A percentile compares a stretch with the other conserved stretches of the same genome.
These are phyloP conservation scores for Quercus aquifolioides DNA, from an alignment of 306 rosid genomes.

Conservation along the genomic window DNA sequence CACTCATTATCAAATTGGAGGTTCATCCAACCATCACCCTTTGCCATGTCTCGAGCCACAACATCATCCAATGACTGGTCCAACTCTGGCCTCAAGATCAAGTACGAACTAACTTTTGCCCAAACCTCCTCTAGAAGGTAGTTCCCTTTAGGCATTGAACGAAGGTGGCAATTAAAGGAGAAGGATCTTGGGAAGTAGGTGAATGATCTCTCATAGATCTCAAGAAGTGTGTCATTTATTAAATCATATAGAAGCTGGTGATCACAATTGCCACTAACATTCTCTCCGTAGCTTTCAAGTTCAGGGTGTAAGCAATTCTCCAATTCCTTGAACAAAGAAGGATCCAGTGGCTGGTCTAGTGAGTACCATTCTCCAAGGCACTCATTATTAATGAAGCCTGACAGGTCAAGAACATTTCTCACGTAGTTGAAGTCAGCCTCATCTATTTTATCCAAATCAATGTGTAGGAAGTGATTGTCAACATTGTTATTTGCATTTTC, in stretches of 20 bases:
- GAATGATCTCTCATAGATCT: slow-evolving; percentile 52
- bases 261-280: slow-evolving; percentile 25
- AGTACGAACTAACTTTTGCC: slow-evolving; percentile 31
- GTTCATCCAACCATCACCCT: slow-evolving; percentile 68
- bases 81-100: slow-evolving; percentile 72
- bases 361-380: slow-evolving; percentile 37
- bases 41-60: slow-evolving; percentile 56
- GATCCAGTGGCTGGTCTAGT: slow-evolving; percentile 49
- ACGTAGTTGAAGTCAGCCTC: slow-evolving; percentile 54
- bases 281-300: slow-evolving; percentile 29
- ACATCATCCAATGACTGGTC: slow-evolving; percentile 76
- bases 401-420: slow-evolving; percentile 53
- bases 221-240: slow-evolving; percentile 56
- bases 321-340: slow-evolving; percentile 43
- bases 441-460: slow-evolving; percentile 20
- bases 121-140: slow-evolving; percentile 55
- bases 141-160: slow-evolving; percentile 50
- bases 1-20: slow-evolving; percentile 65
- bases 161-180: slow-evolving; percentile 40
- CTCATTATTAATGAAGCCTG: slow-evolving; percentile 53
- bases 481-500: slow-evolving; percentile 18
- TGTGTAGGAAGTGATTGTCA: slow-evolving; percentile 6
- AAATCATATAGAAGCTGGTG: slow-evolving; percentile 63
- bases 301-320: slow-evolving; percentile 38
- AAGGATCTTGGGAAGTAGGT: slow-evolving; percentile 57